These are phyloP conservation scores for Pestalotiopsis sp. DNA, from an alignment of 2,329 filamentous ascomycete species.

Conservation along the genomic window DNA sequence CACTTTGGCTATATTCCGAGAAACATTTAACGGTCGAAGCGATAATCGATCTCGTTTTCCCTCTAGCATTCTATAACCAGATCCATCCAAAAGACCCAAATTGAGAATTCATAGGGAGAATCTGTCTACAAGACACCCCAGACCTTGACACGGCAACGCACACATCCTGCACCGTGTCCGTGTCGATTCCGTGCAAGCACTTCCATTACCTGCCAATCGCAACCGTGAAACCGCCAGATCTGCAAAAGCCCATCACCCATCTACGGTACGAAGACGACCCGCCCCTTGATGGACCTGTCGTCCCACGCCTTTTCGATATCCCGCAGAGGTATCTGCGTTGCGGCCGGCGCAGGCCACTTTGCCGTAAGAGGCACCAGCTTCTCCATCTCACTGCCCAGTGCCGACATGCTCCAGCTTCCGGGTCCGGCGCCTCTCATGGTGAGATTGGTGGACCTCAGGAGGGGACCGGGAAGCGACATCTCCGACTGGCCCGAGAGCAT, in stretches of 20 bases:
- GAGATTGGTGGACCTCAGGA: conserved; percentile 52
- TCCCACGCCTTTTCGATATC: conserved; percentile 36
- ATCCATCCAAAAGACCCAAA: no score
- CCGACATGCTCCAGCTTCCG: conserved; percentile 41
- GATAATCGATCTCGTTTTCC: no score
- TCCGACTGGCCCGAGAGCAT: conserved; percentile 40
- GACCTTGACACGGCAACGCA: no score
- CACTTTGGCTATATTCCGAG: no score
- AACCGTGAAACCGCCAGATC: no score
- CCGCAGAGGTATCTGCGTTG: conserved; percentile 28
- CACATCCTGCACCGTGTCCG: no score
- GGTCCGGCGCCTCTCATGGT: conserved; percentile 49
- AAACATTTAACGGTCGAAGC: no score
- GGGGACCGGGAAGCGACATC: conserved; percentile 41
- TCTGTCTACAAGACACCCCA: no score
- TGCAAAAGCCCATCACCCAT: background rate
- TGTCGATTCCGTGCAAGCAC: background rate
- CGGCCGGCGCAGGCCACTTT: conserved; percentile 28
- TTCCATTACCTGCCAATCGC: no score
- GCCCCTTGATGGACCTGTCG: conserved; percentile 26
- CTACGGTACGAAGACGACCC: conserved; percentile 30
- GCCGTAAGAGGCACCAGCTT: conserved; percentile 33
- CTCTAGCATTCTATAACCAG: no score
- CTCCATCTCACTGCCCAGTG: conserved; percentile 32
- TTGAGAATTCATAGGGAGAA: no score